Base-by-base conservation (phyloP, 345 rosid genomes). In the Syzygium aqueum region DNA sequence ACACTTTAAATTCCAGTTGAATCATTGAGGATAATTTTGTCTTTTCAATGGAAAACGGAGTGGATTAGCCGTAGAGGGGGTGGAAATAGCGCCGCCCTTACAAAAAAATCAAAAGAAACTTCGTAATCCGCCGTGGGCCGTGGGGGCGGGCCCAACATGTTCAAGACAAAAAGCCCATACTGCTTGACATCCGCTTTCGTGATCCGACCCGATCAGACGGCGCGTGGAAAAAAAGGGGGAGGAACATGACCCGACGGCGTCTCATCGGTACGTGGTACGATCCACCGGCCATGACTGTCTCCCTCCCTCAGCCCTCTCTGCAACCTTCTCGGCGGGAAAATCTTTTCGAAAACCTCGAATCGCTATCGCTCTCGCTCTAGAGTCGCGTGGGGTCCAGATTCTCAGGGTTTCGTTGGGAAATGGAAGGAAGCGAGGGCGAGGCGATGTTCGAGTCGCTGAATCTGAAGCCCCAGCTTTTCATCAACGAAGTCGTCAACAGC, bases 351-450 rank as follows among this genome's bases (percentile, higher is more conserved):
- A 19, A 17, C 80, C 25, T 57, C 28, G 46, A 43, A 43, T 57
- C 65, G 27, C 63, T 25, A 28, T 28, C 37, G 15, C 77, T 40
- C 8, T 21, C 63, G 2, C 12, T 85, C 50, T 28, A 8, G 86
- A 86, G 37, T 52, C 67, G 25, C 67, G 40, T 3, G 4, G 25
- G 25, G 49, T 73, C 33, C 80, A 73, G 25, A 73, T 17, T 33
- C 28, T 73, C 33, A 73, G 80, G 80, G 80, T 73, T 73, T 73
- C 80, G 80, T 33, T 33, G 80, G 25, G 85, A 63, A 92, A 93
- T 97, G 99, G 97, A 94, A 91, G 96, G 97, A 22, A 93, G 93
- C 86, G 95, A 93, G 85, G 90, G 94, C 88, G 94, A 93, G 37
- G 93, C 90, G 21, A 87, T 94, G 15, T 96, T 93, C 88, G 91